Conservation (phyloP, 2,329 filamentous ascomycete genomes). For the Sordariomycetes sp. region DNA sequence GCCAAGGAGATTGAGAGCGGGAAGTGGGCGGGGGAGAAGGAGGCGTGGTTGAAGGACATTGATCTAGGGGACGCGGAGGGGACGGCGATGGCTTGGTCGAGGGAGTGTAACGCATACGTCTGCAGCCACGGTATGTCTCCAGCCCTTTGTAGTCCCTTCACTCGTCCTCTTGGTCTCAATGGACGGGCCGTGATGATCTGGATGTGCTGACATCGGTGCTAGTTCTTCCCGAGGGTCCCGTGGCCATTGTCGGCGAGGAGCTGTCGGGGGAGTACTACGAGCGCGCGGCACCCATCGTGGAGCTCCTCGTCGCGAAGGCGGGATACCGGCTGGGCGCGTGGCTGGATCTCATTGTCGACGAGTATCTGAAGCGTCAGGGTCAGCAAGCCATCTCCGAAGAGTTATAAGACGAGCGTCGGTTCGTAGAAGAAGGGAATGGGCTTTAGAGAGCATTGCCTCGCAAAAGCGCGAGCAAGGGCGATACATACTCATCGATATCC, state of each 20-base stretch:
- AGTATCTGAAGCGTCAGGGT: background rate
- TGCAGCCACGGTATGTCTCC: constrained; percentile 41
- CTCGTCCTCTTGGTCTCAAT: background rate
- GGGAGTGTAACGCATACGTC: constrained; percentile 47
- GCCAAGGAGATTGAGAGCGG: constrained; percentile 39
- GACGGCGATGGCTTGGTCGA: constrained; percentile 51
- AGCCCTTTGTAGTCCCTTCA: background rate
- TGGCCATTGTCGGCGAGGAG: constrained; percentile 44
- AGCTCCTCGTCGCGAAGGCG: constrained; percentile 53
- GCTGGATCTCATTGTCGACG: constrained; percentile 47
- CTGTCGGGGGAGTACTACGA: constrained; percentile 51
- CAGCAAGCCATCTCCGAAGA: background rate
- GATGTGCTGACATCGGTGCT: constrained; percentile 10
- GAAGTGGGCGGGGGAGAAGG: constrained; percentile 34
- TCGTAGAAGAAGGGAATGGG: too few species aligned
- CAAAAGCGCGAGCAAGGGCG: too few species aligned
- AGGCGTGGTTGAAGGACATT: constrained; percentile 43
- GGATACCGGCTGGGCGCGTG: constrained; percentile 56
- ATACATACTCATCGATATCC: too few species aligned
- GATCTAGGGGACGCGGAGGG: constrained; percentile 36
- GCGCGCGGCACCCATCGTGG: constrained; percentile 48
- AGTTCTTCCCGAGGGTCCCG: constrained; percentile 48
- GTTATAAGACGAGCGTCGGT: background rate
- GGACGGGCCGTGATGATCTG: background rate
- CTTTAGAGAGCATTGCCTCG: too few species aligned